Evolutionary conservation across 2,329 filamentous ascomycete genomes (phyloP).

Genomic region (Oidium heveae): DNA sequence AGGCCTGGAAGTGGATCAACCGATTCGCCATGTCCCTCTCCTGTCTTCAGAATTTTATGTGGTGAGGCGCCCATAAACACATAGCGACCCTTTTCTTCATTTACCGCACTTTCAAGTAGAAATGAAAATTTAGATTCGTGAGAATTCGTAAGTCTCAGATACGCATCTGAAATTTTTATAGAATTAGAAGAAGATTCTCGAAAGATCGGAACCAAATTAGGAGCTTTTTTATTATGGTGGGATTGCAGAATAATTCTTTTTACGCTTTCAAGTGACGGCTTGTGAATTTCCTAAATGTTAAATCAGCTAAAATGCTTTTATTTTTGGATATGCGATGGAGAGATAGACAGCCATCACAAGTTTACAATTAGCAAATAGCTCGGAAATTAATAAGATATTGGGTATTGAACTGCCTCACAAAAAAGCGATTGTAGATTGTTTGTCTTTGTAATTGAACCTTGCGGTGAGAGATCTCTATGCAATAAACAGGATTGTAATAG

Average conservation of each 20-base stretch:
- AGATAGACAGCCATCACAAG: too few species aligned
- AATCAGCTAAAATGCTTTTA: too few species aligned
- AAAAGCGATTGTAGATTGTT: too few species aligned
- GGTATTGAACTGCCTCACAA: too few species aligned
- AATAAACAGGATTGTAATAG: too few species aligned
- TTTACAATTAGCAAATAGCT: too few species aligned
- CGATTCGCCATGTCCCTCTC: constrained; percentile 62
- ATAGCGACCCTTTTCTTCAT: constrained; percentile 80
- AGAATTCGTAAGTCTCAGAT: constrained; percentile 67
- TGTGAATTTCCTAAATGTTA: constrained; percentile 19
- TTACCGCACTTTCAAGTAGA: constrained; percentile 84
- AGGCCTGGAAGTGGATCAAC: constrained; percentile 65
- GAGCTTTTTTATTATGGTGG: constrained; percentile 24
- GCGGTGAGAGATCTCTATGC: too few species aligned
- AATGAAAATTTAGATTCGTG: constrained; percentile 53
- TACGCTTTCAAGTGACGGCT: constrained; percentile 36
- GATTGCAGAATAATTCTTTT: constrained; percentile 27
- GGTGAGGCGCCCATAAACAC: constrained; percentile 76
- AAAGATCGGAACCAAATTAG: constrained; percentile 62
- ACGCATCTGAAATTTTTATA: constrained; percentile 81
- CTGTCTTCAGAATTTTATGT: constrained; percentile 63
- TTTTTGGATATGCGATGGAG: too few species aligned
- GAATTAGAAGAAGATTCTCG: constrained; percentile 77
- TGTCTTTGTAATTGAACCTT: too few species aligned
- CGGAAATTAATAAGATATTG: too few species aligned